These are phyloP conservation scores for Puya raimondii DNA, from an alignment of 176 grass and related monocot species.

Conservation along the genomic window DNA sequence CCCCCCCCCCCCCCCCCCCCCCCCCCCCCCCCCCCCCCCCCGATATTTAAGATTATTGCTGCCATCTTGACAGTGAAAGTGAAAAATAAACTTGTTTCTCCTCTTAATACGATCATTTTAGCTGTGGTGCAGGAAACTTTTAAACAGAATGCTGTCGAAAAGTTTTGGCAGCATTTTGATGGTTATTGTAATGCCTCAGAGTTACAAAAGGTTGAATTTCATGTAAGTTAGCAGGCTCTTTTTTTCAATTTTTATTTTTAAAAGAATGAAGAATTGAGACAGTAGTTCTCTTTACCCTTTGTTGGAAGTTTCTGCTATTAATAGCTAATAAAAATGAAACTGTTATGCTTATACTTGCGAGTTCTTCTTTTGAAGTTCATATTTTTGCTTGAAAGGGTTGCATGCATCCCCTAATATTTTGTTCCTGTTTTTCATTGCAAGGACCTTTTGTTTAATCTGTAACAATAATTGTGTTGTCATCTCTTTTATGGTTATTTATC, in stretches of 20 bases:
- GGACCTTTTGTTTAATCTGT: not conserved
- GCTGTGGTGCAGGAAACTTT: conserved; percentile 58
- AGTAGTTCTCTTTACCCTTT: not conserved
- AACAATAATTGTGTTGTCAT: not conserved
- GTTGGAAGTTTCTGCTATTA: not conserved
- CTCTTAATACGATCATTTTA: not conserved
- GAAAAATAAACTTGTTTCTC: not conserved
- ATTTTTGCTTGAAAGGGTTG: not conserved
- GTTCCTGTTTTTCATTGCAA: not conserved
- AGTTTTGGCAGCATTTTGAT: conserved; percentile 82
- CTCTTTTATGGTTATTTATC: not conserved
- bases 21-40: no score
- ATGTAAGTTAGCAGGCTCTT: conserved; percentile 36
- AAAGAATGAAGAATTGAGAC: not conserved
- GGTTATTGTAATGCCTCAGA: conserved; percentile 42
- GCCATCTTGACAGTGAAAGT: not conserved
- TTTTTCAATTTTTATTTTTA: conserved; percentile 13
- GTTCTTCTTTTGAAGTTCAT: not conserved
- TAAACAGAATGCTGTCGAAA: conserved; percentile 59
- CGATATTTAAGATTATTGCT: not conserved
- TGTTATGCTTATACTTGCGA: not conserved
- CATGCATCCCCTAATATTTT: not conserved
- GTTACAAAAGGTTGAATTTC: conserved; percentile 43
- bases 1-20: no score
- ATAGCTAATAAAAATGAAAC: not conserved